Percentiles rank a stretch among this genome's conserved stretches.
Evolutionary conservation across 2,329 filamentous ascomycete genomes (phyloP).

Genomic region (Monilinia polystroma): DNA sequence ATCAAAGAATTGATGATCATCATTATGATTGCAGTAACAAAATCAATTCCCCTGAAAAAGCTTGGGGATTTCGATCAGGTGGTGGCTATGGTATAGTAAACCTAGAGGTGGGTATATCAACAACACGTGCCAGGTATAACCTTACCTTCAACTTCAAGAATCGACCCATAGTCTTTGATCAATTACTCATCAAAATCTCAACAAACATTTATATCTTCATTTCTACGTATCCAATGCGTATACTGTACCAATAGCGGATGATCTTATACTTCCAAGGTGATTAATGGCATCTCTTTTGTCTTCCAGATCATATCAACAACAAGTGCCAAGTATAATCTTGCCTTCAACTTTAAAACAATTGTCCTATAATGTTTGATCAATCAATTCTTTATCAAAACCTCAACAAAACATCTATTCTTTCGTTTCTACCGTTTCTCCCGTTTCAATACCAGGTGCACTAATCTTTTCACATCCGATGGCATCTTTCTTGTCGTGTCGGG

Average conservation of each 20-base stretch:
- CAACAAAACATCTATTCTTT: not conserved
- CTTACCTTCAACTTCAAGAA: no score
- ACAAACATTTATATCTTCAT: not conserved
- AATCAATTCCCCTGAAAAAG: not conserved
- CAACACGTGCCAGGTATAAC: no score
- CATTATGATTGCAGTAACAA: not conserved
- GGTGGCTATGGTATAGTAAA: not conserved
- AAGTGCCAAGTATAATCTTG: no score
- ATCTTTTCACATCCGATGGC: no score
- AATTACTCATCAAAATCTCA: constrained; percentile 11
- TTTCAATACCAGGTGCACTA: not conserved
- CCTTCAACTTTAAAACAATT: no score
- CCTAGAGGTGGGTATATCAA: no score
- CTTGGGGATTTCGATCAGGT: not conserved
- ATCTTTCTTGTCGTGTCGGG: no score
- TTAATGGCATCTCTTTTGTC: no score
- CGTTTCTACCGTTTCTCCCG: not conserved
- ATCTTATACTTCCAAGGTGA: no score
- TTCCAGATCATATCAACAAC: no score
- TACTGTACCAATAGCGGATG: no score
- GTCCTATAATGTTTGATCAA: not conserved
- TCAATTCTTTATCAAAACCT: not conserved
- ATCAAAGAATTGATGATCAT: not conserved
- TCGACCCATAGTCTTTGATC: not conserved
- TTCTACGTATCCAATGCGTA: not conserved